Evolutionary conservation across 371 early-diverging fungal genomes (phyloP).

Genomic region (Apophysomyces elegans): DNA sequence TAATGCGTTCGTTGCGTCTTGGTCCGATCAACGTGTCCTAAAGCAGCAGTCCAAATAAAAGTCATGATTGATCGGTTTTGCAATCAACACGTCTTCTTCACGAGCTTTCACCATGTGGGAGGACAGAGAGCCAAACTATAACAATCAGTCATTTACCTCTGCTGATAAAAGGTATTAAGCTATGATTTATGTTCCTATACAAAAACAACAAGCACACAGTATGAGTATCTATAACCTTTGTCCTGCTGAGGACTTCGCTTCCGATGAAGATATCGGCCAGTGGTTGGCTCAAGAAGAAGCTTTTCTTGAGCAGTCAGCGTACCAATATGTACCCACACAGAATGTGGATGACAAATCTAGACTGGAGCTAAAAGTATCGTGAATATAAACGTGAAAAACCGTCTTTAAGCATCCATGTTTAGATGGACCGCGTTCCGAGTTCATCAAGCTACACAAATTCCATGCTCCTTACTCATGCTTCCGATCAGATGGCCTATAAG

Average conservation of each 20-base stretch:
- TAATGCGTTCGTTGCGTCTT: no score
- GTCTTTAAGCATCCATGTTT: background rate
- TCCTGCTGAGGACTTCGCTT: background rate
- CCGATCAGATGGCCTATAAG: no score
- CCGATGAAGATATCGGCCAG: constrained; percentile 16
- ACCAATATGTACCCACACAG: background rate
- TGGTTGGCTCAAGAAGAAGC: constrained; percentile 45
- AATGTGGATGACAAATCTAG: background rate
- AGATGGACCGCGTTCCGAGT: background rate
- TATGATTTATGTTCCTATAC: no score
- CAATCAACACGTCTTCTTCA: no score
- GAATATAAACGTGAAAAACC: background rate
- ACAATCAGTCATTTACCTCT: no score
- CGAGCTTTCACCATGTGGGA: no score
- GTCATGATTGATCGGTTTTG: no score
- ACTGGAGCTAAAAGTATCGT: background rate
- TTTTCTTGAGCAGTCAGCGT: constrained; percentile 12
- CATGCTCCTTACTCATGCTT: no score
- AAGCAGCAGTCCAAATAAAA: no score
- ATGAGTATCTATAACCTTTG: background rate
- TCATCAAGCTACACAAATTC: background rate
- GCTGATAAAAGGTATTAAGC: no score
- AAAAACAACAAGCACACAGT: background rate
- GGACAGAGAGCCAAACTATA: no score
- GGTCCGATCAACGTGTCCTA: no score